Evolutionary conservation across 768 basidiomycete genomes (phyloP), one percentile per base, ranked within the genome.

Genomic region (Auricularia cornea): DNA sequence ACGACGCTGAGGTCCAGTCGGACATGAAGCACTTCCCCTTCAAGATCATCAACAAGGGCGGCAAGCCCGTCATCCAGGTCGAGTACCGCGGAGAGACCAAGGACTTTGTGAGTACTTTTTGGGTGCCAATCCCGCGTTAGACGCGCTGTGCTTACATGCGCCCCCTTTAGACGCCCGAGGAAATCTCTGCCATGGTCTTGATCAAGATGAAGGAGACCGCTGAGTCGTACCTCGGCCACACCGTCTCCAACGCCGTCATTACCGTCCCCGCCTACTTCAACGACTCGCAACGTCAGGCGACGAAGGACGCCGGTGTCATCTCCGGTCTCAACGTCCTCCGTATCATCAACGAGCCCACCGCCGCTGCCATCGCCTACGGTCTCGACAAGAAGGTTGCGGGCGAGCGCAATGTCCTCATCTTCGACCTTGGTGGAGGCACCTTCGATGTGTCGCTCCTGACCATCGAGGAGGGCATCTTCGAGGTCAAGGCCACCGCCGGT

Each of bases 311-410:
- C 66, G 97, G 97, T 77, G 84, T 91, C 70, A 99, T 99, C 70
- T 85, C 97, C 72, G 97, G 97, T 67, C 92, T 99, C 66, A 95
- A 99, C 74, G 94, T 99, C 70, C 92, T 99, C 78, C 96, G 97
- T 80, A 99, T 99, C 83, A 99, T 99, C 83, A 99, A 99, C 80
- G 97, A 99, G 82, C 97, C 97, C 67, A 99, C 97, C 62, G 97
- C 97, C 60, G 97, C 97, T 64, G 97, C 97, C 73, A 98, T 99
- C 70, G 97, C 97, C 60, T 98, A 98, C 76, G 97, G 97, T 83
- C 89, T 92, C 63, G 97, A 98, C 77, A 89, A 91, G 73, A 92
- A 97, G 80, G 87, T 89, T 72, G 92, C 91, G 78, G 80, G 85
- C 65, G 96, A 98, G 84, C 94, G 93, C 80, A 98, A 96, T 73